These are phyloP conservation scores for Cladosporium sp. DNA, from an alignment of 2,329 filamentous ascomycete species.

Conservation along the genomic window DNA sequence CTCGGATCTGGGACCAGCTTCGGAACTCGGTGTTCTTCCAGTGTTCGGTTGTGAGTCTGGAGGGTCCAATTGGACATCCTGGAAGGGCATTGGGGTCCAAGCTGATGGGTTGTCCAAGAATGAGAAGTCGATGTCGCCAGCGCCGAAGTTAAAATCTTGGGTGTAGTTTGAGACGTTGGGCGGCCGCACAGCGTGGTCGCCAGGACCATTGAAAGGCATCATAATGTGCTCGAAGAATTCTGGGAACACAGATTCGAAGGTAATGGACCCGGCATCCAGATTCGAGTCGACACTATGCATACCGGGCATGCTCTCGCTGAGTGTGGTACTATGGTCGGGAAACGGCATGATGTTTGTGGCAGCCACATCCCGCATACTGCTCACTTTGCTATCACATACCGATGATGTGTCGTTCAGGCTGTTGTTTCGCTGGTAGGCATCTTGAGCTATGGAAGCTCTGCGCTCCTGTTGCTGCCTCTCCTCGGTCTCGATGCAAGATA, in stretches of 20 bases:
- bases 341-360: constrained; percentile 14
- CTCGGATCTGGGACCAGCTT: constrained; percentile 24
- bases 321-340: not conserved
- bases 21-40: constrained; percentile 9
- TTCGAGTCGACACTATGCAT: not conserved
- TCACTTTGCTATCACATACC: not conserved
- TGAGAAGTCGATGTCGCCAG: constrained; percentile 29
- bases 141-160: constrained; percentile 28
- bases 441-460: not conserved
- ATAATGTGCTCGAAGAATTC: constrained; percentile 35
- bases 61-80: not conserved
- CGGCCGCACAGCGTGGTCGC: constrained; percentile 20
- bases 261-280: not conserved
- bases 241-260: constrained; percentile 24
- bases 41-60: not conserved
- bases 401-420: constrained; percentile 12
- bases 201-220: constrained; percentile 25
- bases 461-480: constrained; percentile 21
- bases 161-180: constrained; percentile 30
- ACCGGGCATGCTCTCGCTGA: not conserved
- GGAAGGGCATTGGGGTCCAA: constrained; percentile 10
- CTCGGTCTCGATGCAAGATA: constrained; percentile 28
- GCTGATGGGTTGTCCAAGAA: constrained; percentile 23
- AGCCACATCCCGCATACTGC: constrained; percentile 7
- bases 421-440: not conserved